phyloP scores from a whole-genome alignment of 495 filamentous ascomycete genomes.

The Lasiosphaeria miniovina region DNA sequence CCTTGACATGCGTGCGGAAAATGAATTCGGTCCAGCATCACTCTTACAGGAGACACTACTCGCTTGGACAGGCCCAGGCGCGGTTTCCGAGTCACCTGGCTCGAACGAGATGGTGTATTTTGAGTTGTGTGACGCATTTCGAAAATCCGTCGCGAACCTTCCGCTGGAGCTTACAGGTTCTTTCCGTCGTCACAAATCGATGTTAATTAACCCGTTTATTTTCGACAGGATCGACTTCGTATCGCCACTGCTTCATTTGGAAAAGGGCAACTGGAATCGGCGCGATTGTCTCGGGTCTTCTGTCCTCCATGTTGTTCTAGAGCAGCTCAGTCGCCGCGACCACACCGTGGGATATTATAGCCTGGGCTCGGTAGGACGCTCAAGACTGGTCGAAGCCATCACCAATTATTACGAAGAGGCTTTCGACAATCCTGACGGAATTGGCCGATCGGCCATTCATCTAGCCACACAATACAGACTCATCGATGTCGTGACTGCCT shows the following conservation, averaged over 20 bases:
- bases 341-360: not conserved
- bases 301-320: not conserved
- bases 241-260: not conserved
- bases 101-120: not conserved
- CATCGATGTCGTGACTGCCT: not conserved
- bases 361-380: not conserved
- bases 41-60: not conserved
- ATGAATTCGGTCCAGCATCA: not conserved
- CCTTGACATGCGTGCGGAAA: not conserved
- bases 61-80: not conserved
- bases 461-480: not conserved
- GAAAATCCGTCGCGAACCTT: not conserved
- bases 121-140: not conserved
- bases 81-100: not conserved
- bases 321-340: not conserved
- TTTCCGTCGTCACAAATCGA: not conserved
- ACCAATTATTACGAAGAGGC: not conserved
- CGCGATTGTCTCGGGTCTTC: not conserved
- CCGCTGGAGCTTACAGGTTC: not conserved
- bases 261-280: not conserved
- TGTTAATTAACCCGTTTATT: not conserved
- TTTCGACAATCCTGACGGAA: not conserved
- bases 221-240: not conserved
- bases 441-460: not conserved
- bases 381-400: not conserved